Conservation (phyloP, 2,329 filamentous ascomycete species). For the Colletotrichum lupini region DNA sequence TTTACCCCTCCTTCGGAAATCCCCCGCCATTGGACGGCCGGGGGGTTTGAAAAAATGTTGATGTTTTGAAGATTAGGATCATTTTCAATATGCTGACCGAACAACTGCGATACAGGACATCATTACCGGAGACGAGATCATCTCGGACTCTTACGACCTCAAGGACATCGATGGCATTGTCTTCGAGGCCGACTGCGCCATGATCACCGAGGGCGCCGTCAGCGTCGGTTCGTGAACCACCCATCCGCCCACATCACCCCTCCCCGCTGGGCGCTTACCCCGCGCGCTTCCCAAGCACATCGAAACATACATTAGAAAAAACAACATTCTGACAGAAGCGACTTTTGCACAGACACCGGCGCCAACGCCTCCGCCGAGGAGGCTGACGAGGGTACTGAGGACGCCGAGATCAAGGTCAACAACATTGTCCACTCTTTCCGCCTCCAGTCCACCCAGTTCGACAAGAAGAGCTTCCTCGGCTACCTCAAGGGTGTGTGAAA, state of each 20-base stretch:
- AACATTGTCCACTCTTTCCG: slow-evolving; percentile 95
- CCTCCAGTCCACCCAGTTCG: slow-evolving; percentile 79
- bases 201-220: slow-evolving; percentile 84
- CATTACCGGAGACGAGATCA: slow-evolving; percentile 90
- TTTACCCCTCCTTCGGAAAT: slow-evolving; percentile 29
- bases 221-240: slow-evolving; percentile 70
- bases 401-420: slow-evolving; percentile 80
- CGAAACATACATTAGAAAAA: not conserved
- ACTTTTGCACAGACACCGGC: slow-evolving; percentile 74
- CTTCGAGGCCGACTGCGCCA: slow-evolving; percentile 92
- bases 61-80: not conserved
- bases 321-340: slow-evolving; percentile 9
- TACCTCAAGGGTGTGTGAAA: slow-evolving; percentile 83
- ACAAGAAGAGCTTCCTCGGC: slow-evolving; percentile 86
- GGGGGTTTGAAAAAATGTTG: not conserved
- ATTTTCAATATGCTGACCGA: slow-evolving; percentile 29
- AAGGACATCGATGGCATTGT: slow-evolving; percentile 82
- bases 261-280: slow-evolving; percentile 8
- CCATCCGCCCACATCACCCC: not conserved
- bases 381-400: slow-evolving; percentile 80
- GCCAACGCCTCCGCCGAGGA: slow-evolving; percentile 98
- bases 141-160: slow-evolving; percentile 93
- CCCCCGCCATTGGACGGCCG: not conserved
- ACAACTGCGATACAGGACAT: slow-evolving; percentile 74
- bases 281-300: not conserved